Base-by-base conservation (phyloP, 2,329 filamentous ascomycete genomes). In the Cryoendolithus antarcticus region DNA sequence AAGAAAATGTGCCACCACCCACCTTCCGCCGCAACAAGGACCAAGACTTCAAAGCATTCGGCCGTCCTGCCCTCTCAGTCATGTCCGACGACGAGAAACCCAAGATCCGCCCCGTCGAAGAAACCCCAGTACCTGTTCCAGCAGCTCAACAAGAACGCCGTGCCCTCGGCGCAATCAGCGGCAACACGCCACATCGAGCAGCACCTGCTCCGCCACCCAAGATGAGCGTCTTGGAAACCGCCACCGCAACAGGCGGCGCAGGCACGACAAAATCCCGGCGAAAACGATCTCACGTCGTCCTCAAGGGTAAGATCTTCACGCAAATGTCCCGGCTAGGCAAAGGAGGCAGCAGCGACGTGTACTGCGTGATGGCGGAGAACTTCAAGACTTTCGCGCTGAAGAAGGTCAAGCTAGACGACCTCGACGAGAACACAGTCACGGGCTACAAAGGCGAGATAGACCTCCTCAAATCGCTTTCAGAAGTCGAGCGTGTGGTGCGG, bases 361-460 rank as follows among this genome's bases (percentile, higher is more conserved):
- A 94, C 61, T 80, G 86, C 34, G 91, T 98, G 28, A 93, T 93
- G 69, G 89, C 91, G 0, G 91, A 98, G 60, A 96, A 95, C 55
- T 88, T 86, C 54, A 93, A 88, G 59, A 85, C 94, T 62, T 88
- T 94, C 61, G 91, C 91, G 1, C 64, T 98, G 48, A 98, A 98
- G 64, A 74, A 86, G 35, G 91, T 98, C 15, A 85, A 89, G 38
- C 70, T 96, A 6, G 86, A 93, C 55, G 82, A 89, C 52, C 83
- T 86, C 21, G 89, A 98, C 55, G 85, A 91, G 48, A 68, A 71
- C 15, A 84, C 85, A 1, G 76, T 98, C 38, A 74, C 75, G 42
- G 89, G 89, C 1, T 96, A 84, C 66, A 91, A 93, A 59, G 89
- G 89, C 39, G 91, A 98, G 60, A 98, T 98, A 42, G 88, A 95